A percentile compares a stretch with the other conserved stretches of the same genome.
Evolutionary conservation across 805 yeast species (phyloP).

Genomic region (Cyberlindnera subsufficiens): DNA sequence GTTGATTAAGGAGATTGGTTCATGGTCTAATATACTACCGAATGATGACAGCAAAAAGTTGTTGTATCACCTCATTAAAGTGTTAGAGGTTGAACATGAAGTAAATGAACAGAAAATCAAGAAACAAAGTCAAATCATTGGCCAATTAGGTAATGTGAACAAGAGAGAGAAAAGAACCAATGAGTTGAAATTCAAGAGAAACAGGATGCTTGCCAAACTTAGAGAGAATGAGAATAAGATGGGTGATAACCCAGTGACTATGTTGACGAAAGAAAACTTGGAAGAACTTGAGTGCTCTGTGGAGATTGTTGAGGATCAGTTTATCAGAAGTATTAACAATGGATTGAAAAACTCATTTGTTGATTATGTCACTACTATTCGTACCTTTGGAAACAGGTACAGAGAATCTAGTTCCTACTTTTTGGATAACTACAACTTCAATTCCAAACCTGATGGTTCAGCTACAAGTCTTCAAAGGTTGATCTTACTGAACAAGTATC

Average conservation of each 20-base stretch:
- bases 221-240: constrained; percentile 38
- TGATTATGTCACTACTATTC: constrained; percentile 32
- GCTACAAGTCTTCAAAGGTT: constrained; percentile 20
- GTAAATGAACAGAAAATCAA: constrained; percentile 32
- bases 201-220: constrained; percentile 31
- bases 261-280: constrained; percentile 41
- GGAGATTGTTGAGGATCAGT: constrained; percentile 49
- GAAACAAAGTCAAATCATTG: constrained; percentile 37
- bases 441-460: constrained; percentile 3
- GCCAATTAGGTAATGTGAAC: constrained; percentile 39
- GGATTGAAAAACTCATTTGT: constrained; percentile 39
- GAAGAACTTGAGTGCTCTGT: constrained; percentile 46
- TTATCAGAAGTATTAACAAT: constrained; percentile 38
- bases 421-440: constrained; percentile 15
- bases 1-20: constrained; percentile 32
- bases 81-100: constrained; percentile 33
- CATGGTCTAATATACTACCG: constrained; percentile 37
- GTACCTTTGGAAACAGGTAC: constrained; percentile 13
- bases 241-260: constrained; percentile 41
- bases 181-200: constrained; percentile 31
- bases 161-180: constrained; percentile 44
- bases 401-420: constrained; percentile 17
- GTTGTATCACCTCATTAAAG: constrained; percentile 34
- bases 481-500: constrained; percentile 20
- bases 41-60: constrained; percentile 33